A percentile compares a stretch with the other conserved stretches of the same genome.
Conservation (phyloP, 306 rosid genomes). For the Albizia julibrissin region DNA sequence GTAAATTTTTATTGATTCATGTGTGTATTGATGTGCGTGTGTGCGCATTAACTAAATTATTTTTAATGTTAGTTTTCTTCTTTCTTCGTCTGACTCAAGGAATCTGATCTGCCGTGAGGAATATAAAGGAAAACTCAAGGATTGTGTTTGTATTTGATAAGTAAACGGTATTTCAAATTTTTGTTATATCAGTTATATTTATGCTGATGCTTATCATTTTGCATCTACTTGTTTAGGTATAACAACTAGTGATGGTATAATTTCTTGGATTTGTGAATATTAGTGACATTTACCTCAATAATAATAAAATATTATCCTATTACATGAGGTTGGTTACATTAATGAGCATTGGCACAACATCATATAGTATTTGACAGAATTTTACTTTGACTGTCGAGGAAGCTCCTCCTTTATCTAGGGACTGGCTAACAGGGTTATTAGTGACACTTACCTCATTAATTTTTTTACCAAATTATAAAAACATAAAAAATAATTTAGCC, state of each 20-base stretch:
- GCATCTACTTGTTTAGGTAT: neutral
- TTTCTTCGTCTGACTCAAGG: neutral
- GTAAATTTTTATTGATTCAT: neutral
- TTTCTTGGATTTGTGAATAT: too few species aligned
- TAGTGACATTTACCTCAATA: too few species aligned
- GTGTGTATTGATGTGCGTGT: neutral
- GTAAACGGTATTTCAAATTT: neutral
- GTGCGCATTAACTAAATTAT: neutral
- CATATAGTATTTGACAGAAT: too few species aligned
- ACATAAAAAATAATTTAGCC: neutral
- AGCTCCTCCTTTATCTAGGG: too few species aligned
- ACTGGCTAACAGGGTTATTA: too few species aligned
- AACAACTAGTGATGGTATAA: too few species aligned
- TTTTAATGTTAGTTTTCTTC: neutral
- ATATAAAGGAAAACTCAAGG: neutral
- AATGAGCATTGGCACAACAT: accelerated
- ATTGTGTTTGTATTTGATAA: neutral
- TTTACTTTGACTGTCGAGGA: too few species aligned
- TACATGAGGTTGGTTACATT: too few species aligned
- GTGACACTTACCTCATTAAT: too few species aligned
- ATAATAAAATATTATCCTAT: accelerated
- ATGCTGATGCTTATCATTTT: neutral
- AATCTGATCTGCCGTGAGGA: neutral
- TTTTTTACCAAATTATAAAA: neutral
- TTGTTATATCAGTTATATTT: neutral